Evolutionary conservation across 169 alveolate genomes (phyloP).

Genomic region (Plasmodium blacklocki): DNA sequence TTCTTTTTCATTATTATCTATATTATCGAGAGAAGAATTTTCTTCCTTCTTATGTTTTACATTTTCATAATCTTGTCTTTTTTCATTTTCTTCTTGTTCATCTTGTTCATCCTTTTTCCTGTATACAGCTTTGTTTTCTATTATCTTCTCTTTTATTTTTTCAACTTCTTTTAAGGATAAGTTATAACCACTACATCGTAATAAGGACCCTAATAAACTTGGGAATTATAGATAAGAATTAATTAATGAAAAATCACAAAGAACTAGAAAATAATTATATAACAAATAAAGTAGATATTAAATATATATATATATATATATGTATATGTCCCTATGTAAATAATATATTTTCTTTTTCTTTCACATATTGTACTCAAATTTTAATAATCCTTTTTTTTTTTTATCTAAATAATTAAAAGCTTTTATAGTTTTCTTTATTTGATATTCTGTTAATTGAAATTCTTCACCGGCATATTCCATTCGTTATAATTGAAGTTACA

Average conservation of each 20-base stretch:
- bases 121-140: constrained; percentile 34
- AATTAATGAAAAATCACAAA: neutral
- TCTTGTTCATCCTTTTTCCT: constrained; percentile 1
- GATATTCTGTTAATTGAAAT: constrained; percentile 73
- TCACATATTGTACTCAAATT: constrained; percentile 21
- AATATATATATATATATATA: too few species aligned
- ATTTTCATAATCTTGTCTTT: constrained; percentile 1
- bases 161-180: constrained; percentile 68
- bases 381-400: constrained; percentile 63
- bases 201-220: constrained; percentile 55
- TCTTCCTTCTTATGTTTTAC: constrained; percentile 13
- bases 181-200: constrained; percentile 71
- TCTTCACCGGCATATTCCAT: constrained; percentile 76
- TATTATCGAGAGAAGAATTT: constrained; percentile 12
- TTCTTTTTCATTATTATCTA: constrained; percentile 1
- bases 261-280: neutral
- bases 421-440: constrained; percentile 61
- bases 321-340: too few species aligned
- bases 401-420: constrained; percentile 73
- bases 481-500: neutral
- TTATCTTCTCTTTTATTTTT: constrained; percentile 48
- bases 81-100: neutral
- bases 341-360: neutral
- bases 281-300: neutral
- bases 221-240: neutral